phyloP scores from a whole-genome alignment of 2,329 filamentous ascomycete species.

The Trichoderma sp. region DNA sequence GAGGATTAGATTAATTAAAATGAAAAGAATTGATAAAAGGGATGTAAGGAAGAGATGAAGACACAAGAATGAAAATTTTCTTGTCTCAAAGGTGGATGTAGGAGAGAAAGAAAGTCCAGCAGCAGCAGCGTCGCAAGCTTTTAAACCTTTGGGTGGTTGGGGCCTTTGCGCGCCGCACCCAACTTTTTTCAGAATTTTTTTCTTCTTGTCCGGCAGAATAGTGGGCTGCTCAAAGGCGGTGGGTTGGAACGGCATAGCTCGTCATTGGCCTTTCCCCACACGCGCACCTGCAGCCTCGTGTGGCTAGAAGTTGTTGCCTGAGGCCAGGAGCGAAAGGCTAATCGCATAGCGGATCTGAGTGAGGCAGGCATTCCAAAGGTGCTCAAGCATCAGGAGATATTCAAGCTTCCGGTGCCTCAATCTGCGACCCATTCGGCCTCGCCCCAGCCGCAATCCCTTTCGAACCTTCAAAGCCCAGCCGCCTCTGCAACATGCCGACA shows the following conservation, averaged over 20 bases:
- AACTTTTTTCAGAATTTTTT: constrained; percentile 26
- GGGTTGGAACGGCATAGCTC: constrained; percentile 24
- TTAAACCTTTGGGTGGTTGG: constrained; percentile 24
- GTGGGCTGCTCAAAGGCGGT: constrained; percentile 39
- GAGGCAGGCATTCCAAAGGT: constrained; percentile 27
- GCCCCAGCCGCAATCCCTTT: constrained; percentile 6
- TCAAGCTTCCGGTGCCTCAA: constrained; percentile 17
- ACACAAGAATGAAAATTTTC: constrained; percentile 23
- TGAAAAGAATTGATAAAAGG: not conserved
- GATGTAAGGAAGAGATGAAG: not conserved
- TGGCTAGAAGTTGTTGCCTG: constrained; percentile 19
- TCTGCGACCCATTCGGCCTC: constrained; percentile 22
- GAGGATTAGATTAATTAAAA: constrained; percentile 1
- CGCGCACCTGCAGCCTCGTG: constrained; percentile 20
- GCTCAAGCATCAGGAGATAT: constrained; percentile 26
- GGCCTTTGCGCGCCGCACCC: not conserved
- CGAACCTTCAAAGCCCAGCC: constrained; percentile 19
- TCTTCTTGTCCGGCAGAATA: constrained; percentile 33
- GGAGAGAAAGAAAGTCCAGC: constrained; percentile 1
- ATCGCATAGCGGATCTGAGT: not conserved
- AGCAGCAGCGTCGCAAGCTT: constrained; percentile 11
- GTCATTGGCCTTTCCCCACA: constrained; percentile 1
- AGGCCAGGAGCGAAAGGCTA: constrained; percentile 8
- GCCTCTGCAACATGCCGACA: constrained; percentile 63
- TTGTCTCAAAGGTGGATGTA: constrained; percentile 21